These are phyloP conservation scores for Angomonas ambiguus DNA, from an alignment of 208 protist species.

Conservation along the genomic window DNA sequence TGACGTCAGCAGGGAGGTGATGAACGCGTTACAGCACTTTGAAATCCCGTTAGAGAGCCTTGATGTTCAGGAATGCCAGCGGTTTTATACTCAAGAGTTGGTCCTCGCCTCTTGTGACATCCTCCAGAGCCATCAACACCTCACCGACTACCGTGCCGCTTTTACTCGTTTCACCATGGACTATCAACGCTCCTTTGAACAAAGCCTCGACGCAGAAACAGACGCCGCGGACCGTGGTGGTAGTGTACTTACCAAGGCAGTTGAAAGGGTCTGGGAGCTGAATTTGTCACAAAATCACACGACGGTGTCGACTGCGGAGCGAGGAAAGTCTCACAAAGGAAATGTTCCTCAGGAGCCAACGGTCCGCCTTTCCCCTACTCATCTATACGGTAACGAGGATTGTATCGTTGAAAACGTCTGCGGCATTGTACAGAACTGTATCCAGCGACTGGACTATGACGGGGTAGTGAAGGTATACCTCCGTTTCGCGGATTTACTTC, in stretches of 20 bases:
- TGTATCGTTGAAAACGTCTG: not conserved
- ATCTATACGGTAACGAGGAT: not conserved
- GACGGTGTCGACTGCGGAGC: not conserved
- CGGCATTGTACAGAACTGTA: constrained; percentile 14
- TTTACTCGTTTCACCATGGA: not conserved
- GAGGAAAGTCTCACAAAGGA: not conserved
- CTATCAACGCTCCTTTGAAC: constrained; percentile 4
- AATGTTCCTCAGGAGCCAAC: not conserved
- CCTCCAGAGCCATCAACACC: not conserved
- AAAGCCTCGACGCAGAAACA: not conserved
- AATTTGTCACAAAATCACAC: constrained; percentile 14
- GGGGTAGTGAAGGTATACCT: constrained; percentile 16
- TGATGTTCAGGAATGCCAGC: not conserved
- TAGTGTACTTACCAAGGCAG: constrained; percentile 7
- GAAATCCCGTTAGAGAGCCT: constrained; percentile 18
- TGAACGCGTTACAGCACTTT: constrained; percentile 44
- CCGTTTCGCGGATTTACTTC: constrained; percentile 22
- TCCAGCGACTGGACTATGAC: constrained; percentile 18
- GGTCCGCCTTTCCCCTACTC: not conserved
- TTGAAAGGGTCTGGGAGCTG: constrained; percentile 14
- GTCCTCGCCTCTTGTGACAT: not conserved
- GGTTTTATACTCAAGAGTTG: constrained; percentile 1
- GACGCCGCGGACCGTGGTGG: too few species aligned
- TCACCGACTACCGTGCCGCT: not conserved
- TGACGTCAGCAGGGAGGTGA: constrained; percentile 19